Conservation (phyloP, 441 rosid genomes). For the Corymbia citriodora region DNA sequence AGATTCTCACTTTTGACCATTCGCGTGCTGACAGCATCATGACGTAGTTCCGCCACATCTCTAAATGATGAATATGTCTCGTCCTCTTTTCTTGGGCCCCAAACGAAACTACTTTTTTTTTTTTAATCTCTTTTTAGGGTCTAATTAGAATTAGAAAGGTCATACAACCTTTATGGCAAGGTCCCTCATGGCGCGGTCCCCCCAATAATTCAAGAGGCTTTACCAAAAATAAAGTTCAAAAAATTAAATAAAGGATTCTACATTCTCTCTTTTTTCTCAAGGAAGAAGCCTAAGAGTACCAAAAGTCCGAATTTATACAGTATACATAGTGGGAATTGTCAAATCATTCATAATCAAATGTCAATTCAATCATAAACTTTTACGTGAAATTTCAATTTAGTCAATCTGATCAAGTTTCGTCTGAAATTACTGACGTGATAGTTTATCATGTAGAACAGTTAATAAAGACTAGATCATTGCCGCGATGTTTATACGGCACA, state of each 20-base stretch:
- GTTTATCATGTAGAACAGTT: not conserved
- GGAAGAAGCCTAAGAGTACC: not conserved
- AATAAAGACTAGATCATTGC: accelerated
- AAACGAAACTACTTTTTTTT: not conserved
- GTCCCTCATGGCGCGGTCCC: not conserved
- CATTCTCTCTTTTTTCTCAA: not conserved
- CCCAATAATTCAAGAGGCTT: not conserved
- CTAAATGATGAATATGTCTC: not conserved
- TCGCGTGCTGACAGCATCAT: not conserved
- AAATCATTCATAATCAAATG: not conserved
- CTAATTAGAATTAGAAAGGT: not conserved
- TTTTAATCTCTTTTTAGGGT: not conserved
- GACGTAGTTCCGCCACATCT: not conserved
- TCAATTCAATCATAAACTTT: too few species aligned
- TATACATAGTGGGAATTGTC: too few species aligned
- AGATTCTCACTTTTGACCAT: not conserved
- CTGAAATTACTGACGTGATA: accelerated
- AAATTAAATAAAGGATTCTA: not conserved
- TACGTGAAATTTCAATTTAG: not conserved
- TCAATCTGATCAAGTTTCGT: accelerated
- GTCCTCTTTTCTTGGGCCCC: not conserved
- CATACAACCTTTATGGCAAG: not conserved
- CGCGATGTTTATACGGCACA: too few species aligned
- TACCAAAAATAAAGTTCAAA: not conserved
- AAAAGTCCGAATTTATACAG: not conserved